Percentiles rank a stretch among this genome's conserved stretches.
Evolutionary conservation across 2,329 filamentous ascomycete species (phyloP).

Genomic region (Fusarium drepaniforme): DNA sequence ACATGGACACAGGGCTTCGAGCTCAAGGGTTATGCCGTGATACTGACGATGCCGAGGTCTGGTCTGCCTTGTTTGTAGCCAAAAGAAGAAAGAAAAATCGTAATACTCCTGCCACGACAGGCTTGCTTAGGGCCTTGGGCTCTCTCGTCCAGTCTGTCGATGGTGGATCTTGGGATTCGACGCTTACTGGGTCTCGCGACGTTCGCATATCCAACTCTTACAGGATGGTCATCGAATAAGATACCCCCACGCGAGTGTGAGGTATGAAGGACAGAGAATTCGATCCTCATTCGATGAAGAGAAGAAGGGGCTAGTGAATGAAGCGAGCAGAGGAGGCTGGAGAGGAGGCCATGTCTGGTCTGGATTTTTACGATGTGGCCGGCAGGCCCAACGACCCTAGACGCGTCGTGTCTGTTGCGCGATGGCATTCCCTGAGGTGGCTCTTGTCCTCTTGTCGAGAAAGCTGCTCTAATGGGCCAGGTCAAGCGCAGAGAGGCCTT

Average conservation of each 20-base stretch:
- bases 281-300: background rate
- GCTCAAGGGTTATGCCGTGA: conserved; percentile 4
- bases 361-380: conserved; percentile 10
- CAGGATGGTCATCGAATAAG: background rate
- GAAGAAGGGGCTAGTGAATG: background rate
- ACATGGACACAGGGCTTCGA: conserved; percentile 3
- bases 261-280: conserved; percentile 10
- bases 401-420: conserved; percentile 9
- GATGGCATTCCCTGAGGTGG: conserved; percentile 14
- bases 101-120: background rate
- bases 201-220: background rate
- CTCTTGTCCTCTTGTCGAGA: background rate
- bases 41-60: conserved; percentile 3
- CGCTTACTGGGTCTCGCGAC: conserved; percentile 3
- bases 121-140: background rate
- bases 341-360: conserved; percentile 12
- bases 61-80: background rate
- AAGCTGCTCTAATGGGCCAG: background rate
- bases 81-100: background rate
- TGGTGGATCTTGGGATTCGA: conserved; percentile 7
- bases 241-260: conserved; percentile 16
- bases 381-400: conserved; percentile 8
- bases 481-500: conserved; percentile 3
- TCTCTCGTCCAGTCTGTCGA: background rate
- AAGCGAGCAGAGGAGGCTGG: conserved; percentile 3